phyloP scores from a whole-genome alignment of 129 eudicot species.

The Flaveria bidentis region DNA sequence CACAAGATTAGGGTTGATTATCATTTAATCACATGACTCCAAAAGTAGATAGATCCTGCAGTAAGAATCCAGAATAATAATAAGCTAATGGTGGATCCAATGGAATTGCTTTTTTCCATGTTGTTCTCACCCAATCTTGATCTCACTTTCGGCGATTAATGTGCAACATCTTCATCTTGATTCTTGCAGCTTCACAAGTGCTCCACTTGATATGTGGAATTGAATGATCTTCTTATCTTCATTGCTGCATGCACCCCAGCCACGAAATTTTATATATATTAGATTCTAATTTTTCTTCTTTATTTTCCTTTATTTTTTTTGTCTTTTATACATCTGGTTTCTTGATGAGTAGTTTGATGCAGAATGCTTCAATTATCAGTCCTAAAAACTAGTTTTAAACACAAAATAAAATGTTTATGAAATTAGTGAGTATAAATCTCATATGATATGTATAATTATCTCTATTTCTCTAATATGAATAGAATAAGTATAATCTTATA shows the following conservation, averaged over 20 bases:
- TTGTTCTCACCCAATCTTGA: conserved; percentile 26
- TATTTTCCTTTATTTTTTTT: background rate
- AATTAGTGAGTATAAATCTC: too few relatives aligned
- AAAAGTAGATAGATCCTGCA: conserved; percentile 13
- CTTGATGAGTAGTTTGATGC: background rate
- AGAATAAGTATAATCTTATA: too few relatives aligned
- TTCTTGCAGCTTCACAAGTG: conserved; percentile 10
- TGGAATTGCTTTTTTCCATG: conserved; percentile 23
- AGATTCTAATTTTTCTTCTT: conserved; percentile 5
- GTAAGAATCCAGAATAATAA: conserved; percentile 11
- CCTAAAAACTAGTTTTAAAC: background rate
- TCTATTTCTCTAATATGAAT: too few relatives aligned
- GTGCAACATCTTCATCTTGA: conserved; percentile 6
- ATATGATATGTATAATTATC: background rate
- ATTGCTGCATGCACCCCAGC: conserved; percentile 1
- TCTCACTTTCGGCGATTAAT: conserved; percentile 26
- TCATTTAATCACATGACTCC: background rate
- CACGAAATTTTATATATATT: conserved; percentile 3
- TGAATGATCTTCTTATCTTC: conserved; percentile 7
- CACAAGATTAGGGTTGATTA: conserved; percentile 5
- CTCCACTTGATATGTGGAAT: conserved; percentile 25
- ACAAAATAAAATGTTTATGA: background rate
- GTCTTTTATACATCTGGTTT: background rate
- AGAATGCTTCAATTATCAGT: background rate
- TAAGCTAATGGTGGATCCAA: conserved; percentile 7